Evolutionary conservation across 2,329 filamentous ascomycete genomes (phyloP).

Genomic region (Alternaria alternata): DNA sequence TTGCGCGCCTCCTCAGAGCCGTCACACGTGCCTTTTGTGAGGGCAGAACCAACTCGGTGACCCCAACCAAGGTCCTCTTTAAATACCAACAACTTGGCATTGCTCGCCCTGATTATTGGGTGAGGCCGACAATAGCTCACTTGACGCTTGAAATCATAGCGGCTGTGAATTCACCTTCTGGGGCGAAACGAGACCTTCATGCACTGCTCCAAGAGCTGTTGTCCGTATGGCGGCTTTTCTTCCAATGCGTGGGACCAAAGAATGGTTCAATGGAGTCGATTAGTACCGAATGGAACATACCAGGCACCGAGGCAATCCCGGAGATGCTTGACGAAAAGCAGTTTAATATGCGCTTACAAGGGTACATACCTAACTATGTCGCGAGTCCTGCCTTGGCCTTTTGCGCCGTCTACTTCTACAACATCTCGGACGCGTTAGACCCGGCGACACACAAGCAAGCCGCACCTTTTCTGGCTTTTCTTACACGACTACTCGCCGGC

Average conservation of each 20-base stretch:
- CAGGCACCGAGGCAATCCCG: conserved; percentile 19
- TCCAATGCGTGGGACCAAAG: conserved; percentile 37
- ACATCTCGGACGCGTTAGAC: conserved; percentile 32
- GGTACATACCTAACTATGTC: conserved; percentile 32
- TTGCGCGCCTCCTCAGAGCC: conserved; percentile 27
- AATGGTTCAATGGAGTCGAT: conserved; percentile 28
- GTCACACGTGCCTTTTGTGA: conserved; percentile 29
- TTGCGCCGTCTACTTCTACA: conserved; percentile 44
- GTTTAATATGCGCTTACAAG: conserved; percentile 37
- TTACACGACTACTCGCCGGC: conserved; percentile 35
- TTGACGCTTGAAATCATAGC: conserved; percentile 37
- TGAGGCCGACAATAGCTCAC: conserved; percentile 21
- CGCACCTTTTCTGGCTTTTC: conserved; percentile 38
- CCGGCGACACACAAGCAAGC: conserved; percentile 29
- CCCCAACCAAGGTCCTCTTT: conserved; percentile 38
- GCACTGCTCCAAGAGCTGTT: conserved; percentile 39
- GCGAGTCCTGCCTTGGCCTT: conserved; percentile 32
- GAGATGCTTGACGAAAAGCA: conserved; percentile 6
- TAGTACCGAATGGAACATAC: conserved; percentile 37
- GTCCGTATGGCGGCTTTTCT: conserved; percentile 46
- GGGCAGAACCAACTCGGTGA: conserved; percentile 16
- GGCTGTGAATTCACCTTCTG: conserved; percentile 16
- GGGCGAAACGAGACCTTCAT: conserved; percentile 23
- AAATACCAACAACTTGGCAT: conserved; percentile 43
- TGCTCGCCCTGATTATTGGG: conserved; percentile 33